Base-by-base conservation (phyloP, 208 protist genomes). In the Acanthamoeba triangularis region DNA sequence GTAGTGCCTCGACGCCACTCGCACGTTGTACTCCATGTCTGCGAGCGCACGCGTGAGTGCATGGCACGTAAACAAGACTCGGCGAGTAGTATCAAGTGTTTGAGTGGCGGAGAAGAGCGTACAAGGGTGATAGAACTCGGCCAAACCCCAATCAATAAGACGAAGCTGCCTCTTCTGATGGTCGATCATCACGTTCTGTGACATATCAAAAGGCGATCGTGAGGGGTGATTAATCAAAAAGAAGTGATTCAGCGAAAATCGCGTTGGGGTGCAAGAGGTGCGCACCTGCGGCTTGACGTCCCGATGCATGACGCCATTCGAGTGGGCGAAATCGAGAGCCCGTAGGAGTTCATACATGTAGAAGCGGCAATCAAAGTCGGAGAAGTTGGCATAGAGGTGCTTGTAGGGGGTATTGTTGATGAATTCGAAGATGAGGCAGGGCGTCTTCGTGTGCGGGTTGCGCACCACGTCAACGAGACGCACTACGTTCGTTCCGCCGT, bases 131-230 rank as follows among this genome's bases (percentile, higher is more conserved):
- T 99, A 99, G 97, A 99, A 99, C 98, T 99, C 99, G 11, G 99
- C 99, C 1, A 99, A 95, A 52, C 99, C 98, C 99, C 99, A 99
- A 96, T 99, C 99, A 90, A 99, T 99, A 13, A 99, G 98, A 30
- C 99, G 97, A 61, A 99, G 95, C 87, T 99, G 98, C 49, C 98
- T 97, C 52, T 99, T 97, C 67, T 98, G 96, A 97, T 99, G 99
- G 96, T 99, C 99, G 96, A 99, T 99, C 98, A 99, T 99, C 37
- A 99, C 98, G 93, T 99, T 99, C 95, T 99, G 99, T 44, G 99
- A 10, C 72, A 67, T 49, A 11, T 99, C 97, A 99, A 99, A 63
- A 99, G 99, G 94, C 99, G 7, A 18, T 25, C 54, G 54, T 6
- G 1, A 67, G n/a, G 61, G 23, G 8, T 7, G 10, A 20, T 13